Percentiles rank a stretch among this genome's conserved stretches.
Evolutionary conservation across 129 eudicot genomes (phyloP).

Genomic region (Sambucus nigra): DNA sequence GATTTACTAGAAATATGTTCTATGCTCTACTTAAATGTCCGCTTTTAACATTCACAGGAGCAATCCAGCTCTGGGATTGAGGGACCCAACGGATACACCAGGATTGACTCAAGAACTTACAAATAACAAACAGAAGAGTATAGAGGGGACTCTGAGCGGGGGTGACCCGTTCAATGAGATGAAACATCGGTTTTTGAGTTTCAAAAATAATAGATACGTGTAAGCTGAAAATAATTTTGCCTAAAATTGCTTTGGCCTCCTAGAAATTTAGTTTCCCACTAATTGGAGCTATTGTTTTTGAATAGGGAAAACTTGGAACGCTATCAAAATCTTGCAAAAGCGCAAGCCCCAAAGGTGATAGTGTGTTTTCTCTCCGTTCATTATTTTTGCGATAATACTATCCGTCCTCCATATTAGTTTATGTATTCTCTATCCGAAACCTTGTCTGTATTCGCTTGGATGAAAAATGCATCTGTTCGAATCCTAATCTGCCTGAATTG

Average conservation of each 20-base stretch:
- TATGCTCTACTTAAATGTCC: slow-evolving; percentile 6
- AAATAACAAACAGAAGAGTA: slow-evolving; percentile 20
- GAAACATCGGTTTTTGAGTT: slow-evolving; percentile 59
- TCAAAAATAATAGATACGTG: slow-evolving; percentile 77
- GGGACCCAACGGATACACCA: slow-evolving; percentile 35
- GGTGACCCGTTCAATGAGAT: slow-evolving; percentile 44
- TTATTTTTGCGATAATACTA: not conserved
- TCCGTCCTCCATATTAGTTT: too few species aligned
- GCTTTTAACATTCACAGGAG: slow-evolving; percentile 32
- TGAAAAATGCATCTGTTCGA: too few species aligned
- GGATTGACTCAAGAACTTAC: slow-evolving; percentile 37
- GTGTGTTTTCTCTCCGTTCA: not conserved
- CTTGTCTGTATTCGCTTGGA: too few species aligned
- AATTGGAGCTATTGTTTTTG: slow-evolving; percentile 5
- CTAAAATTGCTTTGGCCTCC: not conserved
- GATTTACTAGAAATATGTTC: slow-evolving; percentile 1
- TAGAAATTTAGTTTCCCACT: not conserved
- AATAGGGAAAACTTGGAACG: slow-evolving; percentile 63
- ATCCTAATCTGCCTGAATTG: too few species aligned
- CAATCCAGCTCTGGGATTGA: slow-evolving; percentile 41
- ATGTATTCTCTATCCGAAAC: too few species aligned
- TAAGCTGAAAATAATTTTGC: slow-evolving; percentile 26
- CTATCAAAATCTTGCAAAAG: slow-evolving; percentile 59
- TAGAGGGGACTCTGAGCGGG: slow-evolving; percentile 19
- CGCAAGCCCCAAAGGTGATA: slow-evolving; percentile 78